Percentiles rank a stretch among this genome's conserved stretches.
Conservation (phyloP, 2,329 filamentous ascomycete species). For the Lanzia echinophila region DNA sequence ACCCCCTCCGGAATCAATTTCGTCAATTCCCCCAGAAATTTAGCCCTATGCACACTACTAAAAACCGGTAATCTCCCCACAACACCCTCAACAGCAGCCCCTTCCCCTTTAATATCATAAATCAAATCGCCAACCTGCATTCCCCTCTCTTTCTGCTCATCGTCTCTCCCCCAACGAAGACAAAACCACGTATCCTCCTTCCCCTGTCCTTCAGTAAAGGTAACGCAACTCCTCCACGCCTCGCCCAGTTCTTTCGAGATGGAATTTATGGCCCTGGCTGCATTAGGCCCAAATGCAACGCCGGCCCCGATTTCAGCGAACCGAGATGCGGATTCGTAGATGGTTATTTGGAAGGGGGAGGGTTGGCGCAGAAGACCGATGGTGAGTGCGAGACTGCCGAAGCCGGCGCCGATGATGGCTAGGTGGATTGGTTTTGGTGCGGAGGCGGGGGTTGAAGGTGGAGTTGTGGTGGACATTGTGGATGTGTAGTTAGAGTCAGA, state of each 20-base stretch:
- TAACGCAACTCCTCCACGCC: constrained; percentile 12
- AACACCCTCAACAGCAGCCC: not conserved
- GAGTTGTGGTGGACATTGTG: not conserved
- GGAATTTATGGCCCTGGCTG: constrained; percentile 11
- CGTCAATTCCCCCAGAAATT: constrained; percentile 3
- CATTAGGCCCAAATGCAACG: constrained; percentile 17
- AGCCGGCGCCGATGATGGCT: constrained; percentile 23
- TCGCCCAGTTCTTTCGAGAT: constrained; percentile 15
- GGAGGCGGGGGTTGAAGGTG: not conserved
- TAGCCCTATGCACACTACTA: constrained; percentile 2
- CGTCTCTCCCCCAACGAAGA: constrained; percentile 3
- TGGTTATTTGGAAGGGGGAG: constrained; percentile 4
- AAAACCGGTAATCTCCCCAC: not conserved
- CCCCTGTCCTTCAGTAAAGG: constrained; percentile 11
- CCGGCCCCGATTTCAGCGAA: constrained; percentile 22
- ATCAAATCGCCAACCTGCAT: not conserved
- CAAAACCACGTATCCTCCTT: constrained; percentile 18
- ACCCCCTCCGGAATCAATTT: no score
- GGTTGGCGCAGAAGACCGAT: constrained; percentile 14
- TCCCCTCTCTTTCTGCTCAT: not conserved
- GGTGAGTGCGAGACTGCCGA: constrained; percentile 16
- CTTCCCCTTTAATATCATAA: not conserved
- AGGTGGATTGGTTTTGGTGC: not conserved
- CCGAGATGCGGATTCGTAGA: constrained; percentile 18
- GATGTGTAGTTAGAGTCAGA: not conserved